These are phyloP conservation scores for Cryptosporidium xiaoi DNA, from an alignment of 169 alveolate species.

Conservation along the genomic window DNA sequence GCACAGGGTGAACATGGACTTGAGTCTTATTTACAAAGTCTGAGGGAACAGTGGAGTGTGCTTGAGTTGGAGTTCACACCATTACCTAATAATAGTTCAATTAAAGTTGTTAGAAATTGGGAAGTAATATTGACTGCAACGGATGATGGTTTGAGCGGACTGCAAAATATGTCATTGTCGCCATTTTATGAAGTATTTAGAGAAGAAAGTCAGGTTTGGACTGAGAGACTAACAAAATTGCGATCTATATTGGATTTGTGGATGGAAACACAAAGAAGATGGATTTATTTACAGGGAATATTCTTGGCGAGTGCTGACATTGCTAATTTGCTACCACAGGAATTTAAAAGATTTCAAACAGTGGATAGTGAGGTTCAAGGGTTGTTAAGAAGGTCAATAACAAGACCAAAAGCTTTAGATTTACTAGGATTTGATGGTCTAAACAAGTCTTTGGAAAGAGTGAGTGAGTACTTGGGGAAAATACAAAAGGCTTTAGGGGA, in stretches of 20 bases:
- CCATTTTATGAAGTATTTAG: conserved; percentile 91
- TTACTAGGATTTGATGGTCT: conserved; percentile 90
- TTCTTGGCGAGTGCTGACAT: conserved; percentile 97
- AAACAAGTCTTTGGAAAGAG: conserved; percentile 91
- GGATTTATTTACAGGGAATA: conserved; percentile 98
- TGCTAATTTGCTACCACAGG: conserved; percentile 93
- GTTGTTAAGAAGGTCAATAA: conserved; percentile 92
- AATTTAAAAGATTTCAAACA: conserved; percentile 92
- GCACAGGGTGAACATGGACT: conserved; percentile 98
- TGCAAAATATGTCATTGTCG: conserved; percentile 95
- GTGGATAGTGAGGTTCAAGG: conserved; percentile 93
- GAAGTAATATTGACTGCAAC: conserved; percentile 93
- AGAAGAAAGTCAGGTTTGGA: conserved; percentile 95
- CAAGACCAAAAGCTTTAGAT: conserved; percentile 87
- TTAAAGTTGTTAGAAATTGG: conserved; percentile 96
- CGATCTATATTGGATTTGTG: conserved; percentile 93
- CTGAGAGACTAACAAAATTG: conserved; percentile 93
- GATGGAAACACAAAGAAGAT: conserved; percentile 97
- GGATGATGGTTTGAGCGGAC: conserved; percentile 94
- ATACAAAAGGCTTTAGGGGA: conserved; percentile 96
- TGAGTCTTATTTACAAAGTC: conserved; percentile 89
- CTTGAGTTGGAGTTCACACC: conserved; percentile 87
- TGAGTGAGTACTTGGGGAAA: conserved; percentile 91
- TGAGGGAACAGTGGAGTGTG: conserved; percentile 91
- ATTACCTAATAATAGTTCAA: conserved; percentile 89